Evolutionary conservation across 441 rosid genomes (phyloP).

Genomic region (Manihot esculenta): DNA sequence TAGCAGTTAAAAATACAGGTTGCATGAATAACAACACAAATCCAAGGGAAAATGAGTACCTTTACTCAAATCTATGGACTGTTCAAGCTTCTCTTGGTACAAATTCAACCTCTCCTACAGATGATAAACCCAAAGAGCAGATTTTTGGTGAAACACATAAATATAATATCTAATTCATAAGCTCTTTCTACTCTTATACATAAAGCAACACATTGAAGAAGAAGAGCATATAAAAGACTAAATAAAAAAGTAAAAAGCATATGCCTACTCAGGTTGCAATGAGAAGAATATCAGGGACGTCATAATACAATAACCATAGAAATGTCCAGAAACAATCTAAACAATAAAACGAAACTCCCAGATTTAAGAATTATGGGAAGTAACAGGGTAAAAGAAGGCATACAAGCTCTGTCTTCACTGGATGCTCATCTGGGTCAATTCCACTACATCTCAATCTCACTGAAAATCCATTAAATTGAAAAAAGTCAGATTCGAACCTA

Average conservation of each 20-base stretch:
- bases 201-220: background rate
- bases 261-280: background rate
- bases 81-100: conserved; percentile 67
- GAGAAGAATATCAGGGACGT: background rate
- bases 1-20: background rate
- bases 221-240: background rate
- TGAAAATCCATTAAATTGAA: conserved; percentile 27
- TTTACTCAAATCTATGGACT: conserved; percentile 56
- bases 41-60: conserved; percentile 49
- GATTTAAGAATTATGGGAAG: background rate
- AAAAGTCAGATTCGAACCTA: conserved; percentile 1
- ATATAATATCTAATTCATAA: conserved; percentile 8
- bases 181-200: background rate
- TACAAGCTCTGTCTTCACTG: conserved; percentile 86
- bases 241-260: background rate
- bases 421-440: conserved; percentile 76
- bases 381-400: conserved; percentile 19
- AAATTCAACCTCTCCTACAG: conserved; percentile 67
- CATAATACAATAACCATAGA: background rate
- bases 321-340: conserved; percentile 13
- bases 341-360: background rate
- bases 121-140: background rate
- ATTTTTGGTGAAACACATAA: background rate
- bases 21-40: background rate
- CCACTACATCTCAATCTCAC: conserved; percentile 88